Conservation (phyloP, 169 alveolate species). For the Babesia sp. region DNA sequence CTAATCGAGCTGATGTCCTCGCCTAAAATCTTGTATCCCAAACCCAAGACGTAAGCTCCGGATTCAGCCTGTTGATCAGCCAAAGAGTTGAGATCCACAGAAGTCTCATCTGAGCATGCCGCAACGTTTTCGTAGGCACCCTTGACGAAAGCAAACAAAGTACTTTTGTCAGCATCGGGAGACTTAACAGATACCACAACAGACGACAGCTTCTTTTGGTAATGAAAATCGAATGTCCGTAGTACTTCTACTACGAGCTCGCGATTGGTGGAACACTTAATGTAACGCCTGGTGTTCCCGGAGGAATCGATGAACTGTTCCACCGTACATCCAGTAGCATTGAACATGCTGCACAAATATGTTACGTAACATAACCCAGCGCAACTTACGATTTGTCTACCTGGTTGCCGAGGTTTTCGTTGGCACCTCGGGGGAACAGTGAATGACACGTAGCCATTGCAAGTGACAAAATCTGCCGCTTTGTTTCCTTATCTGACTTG, state of each 20-base stretch:
- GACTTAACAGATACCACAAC: conserved; percentile 46
- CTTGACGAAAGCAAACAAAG: conserved; percentile 50
- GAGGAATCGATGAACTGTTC: conserved; percentile 59
- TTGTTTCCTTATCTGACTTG: conserved; percentile 14
- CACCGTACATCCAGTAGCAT: conserved; percentile 63
- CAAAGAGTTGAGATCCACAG: conserved; percentile 17
- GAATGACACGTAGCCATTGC: conserved; percentile 70
- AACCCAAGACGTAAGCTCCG: conserved; percentile 61
- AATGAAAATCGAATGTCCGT: conserved; percentile 59
- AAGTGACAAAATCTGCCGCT: conserved; percentile 36
- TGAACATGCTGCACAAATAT: conserved; percentile 46
- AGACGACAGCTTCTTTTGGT: conserved; percentile 66
- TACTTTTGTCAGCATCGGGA: conserved; percentile 16
- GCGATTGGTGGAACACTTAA: conserved; percentile 28
- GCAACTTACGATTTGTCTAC: conserved; percentile 68
- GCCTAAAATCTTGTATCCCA: conserved; percentile 43
- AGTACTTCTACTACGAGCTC: conserved; percentile 49
- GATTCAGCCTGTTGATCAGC: conserved; percentile 50
- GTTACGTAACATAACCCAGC: background rate
- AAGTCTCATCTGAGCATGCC: conserved; percentile 42
- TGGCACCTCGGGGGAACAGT: conserved; percentile 45
- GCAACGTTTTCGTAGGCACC: conserved; percentile 65
- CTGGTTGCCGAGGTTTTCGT: conserved; percentile 63
- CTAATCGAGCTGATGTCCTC: conserved; percentile 40
- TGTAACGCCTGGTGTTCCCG: conserved; percentile 55